Evolutionary conservation across 768 basidiomycete genomes (phyloP).

Genomic region (Flagelloscypha sp.): DNA sequence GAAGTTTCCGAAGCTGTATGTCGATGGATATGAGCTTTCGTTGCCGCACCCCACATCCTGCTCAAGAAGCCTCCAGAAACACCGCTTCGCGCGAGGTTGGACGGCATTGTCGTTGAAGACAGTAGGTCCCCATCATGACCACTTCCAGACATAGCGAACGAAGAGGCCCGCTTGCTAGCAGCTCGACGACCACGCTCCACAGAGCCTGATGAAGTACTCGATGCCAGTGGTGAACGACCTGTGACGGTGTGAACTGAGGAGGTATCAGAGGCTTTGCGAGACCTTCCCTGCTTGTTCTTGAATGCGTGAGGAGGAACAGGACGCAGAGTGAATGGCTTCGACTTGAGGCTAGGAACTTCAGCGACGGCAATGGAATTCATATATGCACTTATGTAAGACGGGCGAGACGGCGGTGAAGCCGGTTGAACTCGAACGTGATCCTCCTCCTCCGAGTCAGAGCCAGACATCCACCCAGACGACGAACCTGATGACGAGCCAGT

Average conservation of each 20-base stretch:
- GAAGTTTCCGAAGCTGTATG: no score
- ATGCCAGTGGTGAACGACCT: slow-evolving; percentile 17
- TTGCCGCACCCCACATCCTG: slow-evolving; percentile 68
- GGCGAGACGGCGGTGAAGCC: slow-evolving; percentile 14
- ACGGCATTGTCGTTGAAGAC: slow-evolving; percentile 31
- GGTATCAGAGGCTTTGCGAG: slow-evolving; percentile 42
- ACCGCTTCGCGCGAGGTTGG: slow-evolving; percentile 23
- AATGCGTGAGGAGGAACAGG: slow-evolving; percentile 38
- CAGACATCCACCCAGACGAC: slow-evolving; percentile 41
- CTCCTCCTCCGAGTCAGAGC: slow-evolving; percentile 41
- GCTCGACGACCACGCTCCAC: slow-evolving; percentile 6
- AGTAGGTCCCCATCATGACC: slow-evolving; percentile 7
- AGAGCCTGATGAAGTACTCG: slow-evolving; percentile 10
- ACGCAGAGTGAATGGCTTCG: slow-evolving; percentile 39
- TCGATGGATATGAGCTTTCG: slow-evolving; percentile 29
- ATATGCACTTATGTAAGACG: slow-evolving; percentile 17
- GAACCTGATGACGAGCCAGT: slow-evolving; percentile 49
- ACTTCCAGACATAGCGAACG: slow-evolving; percentile 13
- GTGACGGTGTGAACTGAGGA: slow-evolving; percentile 43
- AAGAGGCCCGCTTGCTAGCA: slow-evolving; percentile 19
- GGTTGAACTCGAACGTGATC: slow-evolving; percentile 29
- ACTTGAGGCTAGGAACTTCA: slow-evolving; percentile 13
- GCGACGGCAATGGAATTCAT: slow-evolving; percentile 5
- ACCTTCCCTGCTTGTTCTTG: slow-evolving; percentile 20
- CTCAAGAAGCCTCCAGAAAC: slow-evolving; percentile 49